Percentiles rank a stretch among this genome's conserved stretches.
Evolutionary conservation across 371 early-diverging fungal genomes (phyloP).

Genomic region (Rhizopus stolonifer): DNA sequence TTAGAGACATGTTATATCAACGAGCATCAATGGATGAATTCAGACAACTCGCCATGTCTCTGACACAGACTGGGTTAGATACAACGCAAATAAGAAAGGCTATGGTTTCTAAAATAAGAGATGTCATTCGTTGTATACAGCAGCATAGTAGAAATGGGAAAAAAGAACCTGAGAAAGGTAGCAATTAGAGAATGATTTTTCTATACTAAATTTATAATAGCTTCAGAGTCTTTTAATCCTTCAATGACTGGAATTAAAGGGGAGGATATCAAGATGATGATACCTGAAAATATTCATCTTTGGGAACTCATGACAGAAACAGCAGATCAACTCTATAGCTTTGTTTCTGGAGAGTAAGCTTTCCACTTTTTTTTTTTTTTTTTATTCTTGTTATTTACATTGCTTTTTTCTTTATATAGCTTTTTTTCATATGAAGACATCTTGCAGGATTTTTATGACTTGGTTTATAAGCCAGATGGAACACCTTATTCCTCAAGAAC

Average conservation of each 20-base stretch:
- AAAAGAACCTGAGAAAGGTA: conserved; percentile 13
- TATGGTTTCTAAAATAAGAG: conserved; percentile 64
- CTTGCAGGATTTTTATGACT: conserved; percentile 60
- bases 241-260: conserved; percentile 15
- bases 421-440: conserved; percentile 68
- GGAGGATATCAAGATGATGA: conserved; percentile 59
- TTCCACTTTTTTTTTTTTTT: too few relatives aligned
- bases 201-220: conserved; percentile 1
- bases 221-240: conserved; percentile 25
- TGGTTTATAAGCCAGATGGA: conserved; percentile 58
- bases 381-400: too few relatives aligned
- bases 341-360: conserved; percentile 67
- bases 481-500: conserved; percentile 41
- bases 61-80: conserved; percentile 43
- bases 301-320: conserved; percentile 79
- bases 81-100: conserved; percentile 66
- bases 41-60: conserved; percentile 46
- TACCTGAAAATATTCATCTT: conserved; percentile 67
- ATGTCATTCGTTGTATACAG: conserved; percentile 69
- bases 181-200: neutral
- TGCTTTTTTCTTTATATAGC: conserved; percentile 31
- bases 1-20: conserved; percentile 73
- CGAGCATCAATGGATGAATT: conserved; percentile 78
- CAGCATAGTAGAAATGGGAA: conserved; percentile 29
- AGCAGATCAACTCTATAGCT: conserved; percentile 77